Conservation (phyloP, 2,329 filamentous ascomycete species). For the Cordyceps tenuipes region DNA sequence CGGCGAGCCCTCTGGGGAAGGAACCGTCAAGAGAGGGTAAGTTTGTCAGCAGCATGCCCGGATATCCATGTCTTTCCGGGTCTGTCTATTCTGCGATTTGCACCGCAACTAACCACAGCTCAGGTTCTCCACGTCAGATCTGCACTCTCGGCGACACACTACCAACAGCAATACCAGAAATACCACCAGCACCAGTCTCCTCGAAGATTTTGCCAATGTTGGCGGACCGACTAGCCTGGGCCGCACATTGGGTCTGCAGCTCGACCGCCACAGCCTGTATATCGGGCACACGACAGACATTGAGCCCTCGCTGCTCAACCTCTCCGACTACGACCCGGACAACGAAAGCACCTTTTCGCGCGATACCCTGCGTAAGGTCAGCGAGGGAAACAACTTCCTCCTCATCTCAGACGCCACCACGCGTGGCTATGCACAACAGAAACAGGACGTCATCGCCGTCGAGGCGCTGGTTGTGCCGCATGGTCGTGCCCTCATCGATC, state of each 20-base stretch:
- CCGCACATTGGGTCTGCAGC: conserved; percentile 65
- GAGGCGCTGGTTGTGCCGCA: conserved; percentile 69
- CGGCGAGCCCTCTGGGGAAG: conserved; percentile 52
- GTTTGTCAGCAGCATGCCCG: conserved; percentile 20
- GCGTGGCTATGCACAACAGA: conserved; percentile 61
- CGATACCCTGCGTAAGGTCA: conserved; percentile 65
- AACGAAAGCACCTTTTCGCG: conserved; percentile 69
- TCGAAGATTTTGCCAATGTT: conserved; percentile 64
- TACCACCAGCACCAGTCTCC: conserved; percentile 48
- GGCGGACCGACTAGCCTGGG: conserved; percentile 58
- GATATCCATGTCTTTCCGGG: not conserved
- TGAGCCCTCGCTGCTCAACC: conserved; percentile 72
- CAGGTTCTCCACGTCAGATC: conserved; percentile 33
- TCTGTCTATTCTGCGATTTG: not conserved
- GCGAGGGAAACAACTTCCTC: conserved; percentile 69
- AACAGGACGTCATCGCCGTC: conserved; percentile 61
- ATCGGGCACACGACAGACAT: conserved; percentile 78
- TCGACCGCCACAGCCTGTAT: conserved; percentile 72
- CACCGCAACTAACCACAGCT: not conserved
- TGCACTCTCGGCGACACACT: conserved; percentile 4
- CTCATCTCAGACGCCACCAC: conserved; percentile 69
- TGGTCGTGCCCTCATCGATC: conserved; percentile 66
- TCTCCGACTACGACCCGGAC: conserved; percentile 71
- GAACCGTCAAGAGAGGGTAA: conserved; percentile 62
- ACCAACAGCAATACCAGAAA: conserved; percentile 34